Conservation (phyloP, 495 filamentous ascomycete species). For the Penicillium chermesinum region DNA sequence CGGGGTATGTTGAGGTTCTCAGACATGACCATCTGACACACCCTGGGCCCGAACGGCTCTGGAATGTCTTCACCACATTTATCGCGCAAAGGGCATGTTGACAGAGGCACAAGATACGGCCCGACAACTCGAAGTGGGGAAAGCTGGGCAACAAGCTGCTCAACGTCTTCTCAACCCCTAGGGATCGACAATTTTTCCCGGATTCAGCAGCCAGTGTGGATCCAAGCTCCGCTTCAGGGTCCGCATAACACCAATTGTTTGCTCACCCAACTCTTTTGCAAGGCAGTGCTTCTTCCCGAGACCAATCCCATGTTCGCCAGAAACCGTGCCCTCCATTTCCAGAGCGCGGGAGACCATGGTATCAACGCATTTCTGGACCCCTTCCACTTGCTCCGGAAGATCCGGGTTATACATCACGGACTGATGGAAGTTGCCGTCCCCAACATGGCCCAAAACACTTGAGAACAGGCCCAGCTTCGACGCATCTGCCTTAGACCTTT, state of each 20-base stretch:
- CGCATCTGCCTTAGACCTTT: slow-evolving; percentile 65
- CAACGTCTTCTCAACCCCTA: no score
- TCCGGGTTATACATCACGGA: slow-evolving; percentile 68
- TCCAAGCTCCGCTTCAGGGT: slow-evolving; percentile 79
- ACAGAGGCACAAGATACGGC: no score
- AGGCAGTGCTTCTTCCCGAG: slow-evolving; percentile 81
- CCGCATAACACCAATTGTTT: slow-evolving; percentile 81
- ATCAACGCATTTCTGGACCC: slow-evolving; percentile 67
- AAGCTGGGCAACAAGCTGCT: no score
- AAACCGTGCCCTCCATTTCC: slow-evolving; percentile 77
- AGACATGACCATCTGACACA: no score
- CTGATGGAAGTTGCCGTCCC: slow-evolving; percentile 87
- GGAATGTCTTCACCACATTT: no score
- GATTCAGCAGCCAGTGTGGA: slow-evolving; percentile 87
- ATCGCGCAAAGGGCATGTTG: no score
- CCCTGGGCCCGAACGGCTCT: no score
- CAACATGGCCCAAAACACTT: slow-evolving; percentile 73
- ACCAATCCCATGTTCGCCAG: slow-evolving; percentile 79
- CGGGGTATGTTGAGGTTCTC: no score
- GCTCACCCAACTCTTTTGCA: slow-evolving; percentile 73
- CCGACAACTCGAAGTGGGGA: no score
- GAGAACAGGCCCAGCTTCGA: slow-evolving; percentile 74
- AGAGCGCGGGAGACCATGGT: slow-evolving; percentile 77
- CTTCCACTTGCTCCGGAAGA: slow-evolving; percentile 50
- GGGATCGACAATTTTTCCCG: slow-evolving; percentile 79